Base-by-base conservation (phyloP, 257 asterid species). In the Solanum peruvianum region DNA sequence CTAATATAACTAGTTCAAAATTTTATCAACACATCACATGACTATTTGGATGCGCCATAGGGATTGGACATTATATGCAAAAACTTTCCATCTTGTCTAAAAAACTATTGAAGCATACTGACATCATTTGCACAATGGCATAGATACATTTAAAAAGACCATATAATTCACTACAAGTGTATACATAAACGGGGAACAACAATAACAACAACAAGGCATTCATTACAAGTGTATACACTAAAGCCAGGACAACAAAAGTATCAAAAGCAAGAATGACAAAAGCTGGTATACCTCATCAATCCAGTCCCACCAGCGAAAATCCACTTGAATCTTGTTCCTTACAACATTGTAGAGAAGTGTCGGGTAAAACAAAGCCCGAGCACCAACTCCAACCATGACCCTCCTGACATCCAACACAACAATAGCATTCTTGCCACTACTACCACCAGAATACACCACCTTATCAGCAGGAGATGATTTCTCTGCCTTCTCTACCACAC, bases 231-330 rank as follows among this genome's bases (percentile, higher is more conserved):
- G 82, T 39, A 37, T 73, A 73, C 31, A 39, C 3, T 39, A 39
- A 16, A 20, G 11, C 49, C 52, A 39, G 52, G 82, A 33, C 15
- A 9, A 33, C 78, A 71, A 29, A 33, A 71, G 66, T 13, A 41
- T 6, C 66, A 58, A 58, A 52, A 52, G 62, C 23, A 52, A 52
- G n/a, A 9, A 16, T 16, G 62, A 52, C n/a, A 18, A 52, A 58
- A 20, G 25, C 5, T 58, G 66, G 25, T 25, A 37, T 90, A 92
- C 95, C 95, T 93, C 92, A 87, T 90, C 94, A 88, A 93, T 89
- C 94, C 94, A 93, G 87, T 93, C 95, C 95, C 95, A 93, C 95
- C 95, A 93, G 11, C 93, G 91, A 67, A 93, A 93, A 87, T 89
- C 92, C 4, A 92, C 83, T 88, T 93, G 93, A 78, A 93, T 86